A percentile compares a stretch with the other conserved stretches of the same genome.
These are phyloP conservation scores for Fusarium sp. DNA, from an alignment of 2,329 filamentous ascomycete genomes.

Conservation along the genomic window DNA sequence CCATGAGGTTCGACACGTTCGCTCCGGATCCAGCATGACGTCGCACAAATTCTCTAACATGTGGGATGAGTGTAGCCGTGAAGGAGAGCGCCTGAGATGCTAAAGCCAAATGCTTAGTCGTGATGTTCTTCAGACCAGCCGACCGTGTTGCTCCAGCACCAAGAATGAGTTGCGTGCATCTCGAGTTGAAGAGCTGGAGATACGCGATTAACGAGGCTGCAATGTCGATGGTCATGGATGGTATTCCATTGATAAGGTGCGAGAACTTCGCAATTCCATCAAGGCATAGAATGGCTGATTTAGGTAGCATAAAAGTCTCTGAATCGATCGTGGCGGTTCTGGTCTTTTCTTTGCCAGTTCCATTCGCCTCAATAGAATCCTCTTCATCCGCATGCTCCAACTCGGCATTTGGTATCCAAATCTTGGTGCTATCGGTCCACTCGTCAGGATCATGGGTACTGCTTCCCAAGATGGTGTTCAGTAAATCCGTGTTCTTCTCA, in stretches of 20 bases:
- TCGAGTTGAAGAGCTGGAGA: constrained; percentile 93
- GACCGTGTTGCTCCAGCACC: constrained; percentile 92
- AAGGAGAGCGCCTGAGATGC: constrained; percentile 92
- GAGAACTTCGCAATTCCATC: constrained; percentile 86
- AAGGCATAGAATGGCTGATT: constrained; percentile 86
- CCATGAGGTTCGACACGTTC: constrained; percentile 73
- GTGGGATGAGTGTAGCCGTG: constrained; percentile 87
- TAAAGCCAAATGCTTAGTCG: constrained; percentile 92
- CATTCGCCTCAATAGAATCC: constrained; percentile 62
- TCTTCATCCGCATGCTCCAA: constrained; percentile 54
- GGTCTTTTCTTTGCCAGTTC: constrained; percentile 72
- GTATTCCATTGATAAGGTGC: constrained; percentile 86
- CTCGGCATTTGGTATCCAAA: constrained; percentile 68
- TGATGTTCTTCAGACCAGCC: constrained; percentile 95
- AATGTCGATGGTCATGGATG: constrained; percentile 89
- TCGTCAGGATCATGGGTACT: constrained; percentile 79
- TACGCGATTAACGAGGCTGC: constrained; percentile 86
- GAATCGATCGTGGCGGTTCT: constrained; percentile 85
- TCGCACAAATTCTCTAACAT: constrained; percentile 91
- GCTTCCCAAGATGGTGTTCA: constrained; percentile 76
- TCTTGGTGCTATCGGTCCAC: constrained; percentile 75
- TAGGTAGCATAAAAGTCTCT: constrained; percentile 87
- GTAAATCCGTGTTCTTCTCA: constrained; percentile 70
- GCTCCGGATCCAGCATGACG: constrained; percentile 75
- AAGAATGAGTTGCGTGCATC: constrained; percentile 95